Percentiles rank a stretch among this genome's conserved stretches.
Evolutionary conservation across 495 filamentous ascomycete genomes (phyloP).

Genomic region (Hypoxylon cercidicola): DNA sequence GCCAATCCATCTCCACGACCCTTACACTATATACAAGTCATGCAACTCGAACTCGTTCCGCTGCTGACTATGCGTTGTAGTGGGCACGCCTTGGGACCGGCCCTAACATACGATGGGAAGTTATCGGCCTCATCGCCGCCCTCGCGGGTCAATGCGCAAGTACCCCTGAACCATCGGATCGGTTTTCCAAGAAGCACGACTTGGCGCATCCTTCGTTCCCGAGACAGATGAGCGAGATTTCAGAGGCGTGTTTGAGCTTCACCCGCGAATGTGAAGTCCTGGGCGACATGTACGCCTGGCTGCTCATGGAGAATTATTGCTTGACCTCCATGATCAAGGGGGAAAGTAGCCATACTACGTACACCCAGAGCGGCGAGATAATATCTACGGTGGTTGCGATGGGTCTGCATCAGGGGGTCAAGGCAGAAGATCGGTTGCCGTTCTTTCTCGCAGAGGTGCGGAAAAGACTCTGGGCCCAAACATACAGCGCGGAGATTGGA

Average conservation of each 20-base stretch:
- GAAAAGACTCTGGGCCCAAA: conserved; percentile 32
- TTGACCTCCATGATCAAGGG: conserved; percentile 40
- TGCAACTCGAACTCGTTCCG: background rate
- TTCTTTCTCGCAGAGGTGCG: conserved; percentile 45
- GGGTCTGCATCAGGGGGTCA: conserved; percentile 44
- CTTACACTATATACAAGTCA: too few species aligned
- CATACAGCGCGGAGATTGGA: conserved; percentile 43
- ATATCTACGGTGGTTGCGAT: conserved; percentile 37
- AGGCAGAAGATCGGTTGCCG: conserved; percentile 35
- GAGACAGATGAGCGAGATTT: conserved; percentile 42
- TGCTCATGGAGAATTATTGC: conserved; percentile 42
- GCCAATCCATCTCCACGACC: too few species aligned
- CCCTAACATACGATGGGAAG: conserved; percentile 47
- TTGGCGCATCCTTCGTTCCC: conserved; percentile 35
- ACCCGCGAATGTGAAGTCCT: conserved; percentile 43
- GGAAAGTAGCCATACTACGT: conserved; percentile 39
- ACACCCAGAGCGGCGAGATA: conserved; percentile 43
- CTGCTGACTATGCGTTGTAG: background rate
- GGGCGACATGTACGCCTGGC: conserved; percentile 44
- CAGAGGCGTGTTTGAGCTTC: conserved; percentile 44
- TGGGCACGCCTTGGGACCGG: conserved; percentile 45
- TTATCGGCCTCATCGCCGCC: conserved; percentile 47
- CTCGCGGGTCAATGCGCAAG: conserved; percentile 43
- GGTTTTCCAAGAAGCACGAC: conserved; percentile 35
- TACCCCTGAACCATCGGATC: conserved; percentile 36